Base-by-base conservation (phyloP, 108 stramenopile species). In the Nitzschia sp. region DNA sequence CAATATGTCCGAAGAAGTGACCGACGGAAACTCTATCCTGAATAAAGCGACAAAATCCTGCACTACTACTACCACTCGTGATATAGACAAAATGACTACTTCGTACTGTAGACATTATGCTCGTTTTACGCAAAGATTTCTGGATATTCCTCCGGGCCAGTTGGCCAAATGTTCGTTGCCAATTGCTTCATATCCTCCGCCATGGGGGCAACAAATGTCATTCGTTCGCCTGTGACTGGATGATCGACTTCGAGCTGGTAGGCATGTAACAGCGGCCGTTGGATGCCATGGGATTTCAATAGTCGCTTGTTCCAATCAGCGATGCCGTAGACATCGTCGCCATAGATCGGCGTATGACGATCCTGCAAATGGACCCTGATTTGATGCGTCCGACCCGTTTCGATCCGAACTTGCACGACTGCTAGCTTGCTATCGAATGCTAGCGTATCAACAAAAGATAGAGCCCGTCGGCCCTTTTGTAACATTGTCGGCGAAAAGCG, bases 381-480 rank as follows among this genome's bases (percentile, higher is more conserved):
- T 85, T 98, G 97, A 68, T 98, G 97, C 16, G 97, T 98, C 21
- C 97, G 80, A 15, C 97, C 97, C 19, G 97, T 98, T 45, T 94
- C 94, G 50, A 98, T 98, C 41, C 78, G 60, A 36, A 97, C 95
- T 71, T 92, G 80, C 28, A 89, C 96, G 8, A 98, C 59, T 13
- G 78, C 68, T 1, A 98, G 85, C 71, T 96, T 95, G 0, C 96
- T 93, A 78, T 98, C 96, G 72, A 93, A 95, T 23, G 87, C 88
- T 6, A 74, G 45, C 1, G 73, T 74, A 41, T 66, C 58, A 27
- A 74, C 73, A 55, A 71, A 81, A 15, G 95, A 94, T 11, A 95
- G 58, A 52, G 97, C 97, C 16, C 80, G 70, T 47, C 95, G 67
- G 28, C 93, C 91, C 50, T 74, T 64, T 70, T 92, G 81, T 30